Base-by-base conservation (phyloP, 2,329 filamentous ascomycete genomes). In the Metarhizium brunneum region DNA sequence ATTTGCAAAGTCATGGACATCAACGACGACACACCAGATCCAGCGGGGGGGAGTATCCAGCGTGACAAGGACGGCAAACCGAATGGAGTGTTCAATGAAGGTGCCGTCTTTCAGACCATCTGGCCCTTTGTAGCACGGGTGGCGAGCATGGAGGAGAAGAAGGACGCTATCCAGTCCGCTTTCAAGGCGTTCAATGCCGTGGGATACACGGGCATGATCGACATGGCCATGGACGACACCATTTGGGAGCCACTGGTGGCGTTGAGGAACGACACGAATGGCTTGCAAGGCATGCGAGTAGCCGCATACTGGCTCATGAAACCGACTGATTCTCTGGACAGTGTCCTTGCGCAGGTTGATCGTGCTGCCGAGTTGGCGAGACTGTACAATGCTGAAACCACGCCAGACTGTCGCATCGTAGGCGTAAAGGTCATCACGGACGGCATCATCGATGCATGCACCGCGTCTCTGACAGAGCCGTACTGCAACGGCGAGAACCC, bases 401-500 rank as follows among this genome's bases (percentile, higher is more conserved):
- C 68, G 1, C 71, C 71, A 0, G 71, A 72, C 54, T 67, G 66
- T 55, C 77, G 79, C 18, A 66, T 87, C 8, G 77, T 82, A 0
- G 84, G 84, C 4, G 77, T 86, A 66, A 87, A 87, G 63, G 66
- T 86, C 25, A 84, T 87, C 43, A 81, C 79, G 61, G 84, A 87
- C 57, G 84, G 84, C 11, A 81, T 84, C 40, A 74, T 87, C 42
- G 84, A 87, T 59, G 80, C 80, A 0, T 87, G 83, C 66, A 86
- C 84, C 1, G 84, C 84, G 0, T 81, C 78, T 0, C 67, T 87
- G 2, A 71, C 73, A 1, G 76, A 84, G 63, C 83, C 84, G 0
- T 86, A 86, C 62, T 71, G 76, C 4, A 77, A 76, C 58, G 74
- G 71, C 1, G 64, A 70, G 6, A 69, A 72, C 11, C 69, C 75